These are phyloP conservation scores for Geotrichum bryndzae DNA, from an alignment of 1,139 yeast species.

Conservation along the genomic window DNA sequence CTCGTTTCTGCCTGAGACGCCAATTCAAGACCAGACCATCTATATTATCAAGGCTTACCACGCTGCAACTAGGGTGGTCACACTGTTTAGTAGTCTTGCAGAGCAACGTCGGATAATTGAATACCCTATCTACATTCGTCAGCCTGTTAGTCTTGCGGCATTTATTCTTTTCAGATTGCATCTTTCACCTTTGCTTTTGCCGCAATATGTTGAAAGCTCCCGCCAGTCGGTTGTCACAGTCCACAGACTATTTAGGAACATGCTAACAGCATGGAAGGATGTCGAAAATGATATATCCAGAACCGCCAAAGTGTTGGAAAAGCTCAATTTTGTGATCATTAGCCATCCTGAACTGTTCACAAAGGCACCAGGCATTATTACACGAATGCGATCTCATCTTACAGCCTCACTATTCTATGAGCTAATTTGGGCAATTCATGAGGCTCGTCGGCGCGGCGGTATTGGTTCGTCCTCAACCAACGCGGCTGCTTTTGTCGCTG, in stretches of 20 bases:
- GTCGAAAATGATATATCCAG: slow-evolving; percentile 87
- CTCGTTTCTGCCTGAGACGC: slow-evolving; percentile 88
- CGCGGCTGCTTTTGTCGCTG: slow-evolving; percentile 17
- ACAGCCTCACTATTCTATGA: slow-evolving; percentile 90
- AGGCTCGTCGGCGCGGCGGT: slow-evolving; percentile 67
- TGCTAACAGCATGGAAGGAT: slow-evolving; percentile 85
- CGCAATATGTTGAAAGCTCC: slow-evolving; percentile 78
- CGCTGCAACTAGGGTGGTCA: slow-evolving; percentile 74
- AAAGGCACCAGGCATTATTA: slow-evolving; percentile 64
- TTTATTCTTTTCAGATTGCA: slow-evolving; percentile 75
- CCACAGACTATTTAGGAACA: slow-evolving; percentile 79
- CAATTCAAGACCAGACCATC: slow-evolving; percentile 79
- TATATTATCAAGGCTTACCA: slow-evolving; percentile 79
- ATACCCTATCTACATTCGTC: slow-evolving; percentile 81
- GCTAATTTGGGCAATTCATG: slow-evolving; percentile 91
- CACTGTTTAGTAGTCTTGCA: slow-evolving; percentile 66
- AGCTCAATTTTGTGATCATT: slow-evolving; percentile 76
- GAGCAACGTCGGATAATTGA: slow-evolving; percentile 68
- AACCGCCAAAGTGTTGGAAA: slow-evolving; percentile 89
- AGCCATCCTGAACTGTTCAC: slow-evolving; percentile 81
- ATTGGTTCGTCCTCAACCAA: slow-evolving; percentile 17
- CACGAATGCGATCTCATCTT: slow-evolving; percentile 85
- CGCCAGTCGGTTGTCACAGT: slow-evolving; percentile 91
- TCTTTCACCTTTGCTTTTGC: slow-evolving; percentile 67
- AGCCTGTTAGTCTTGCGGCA: slow-evolving; percentile 76